phyloP scores from a whole-genome alignment of 176 grass and related monocot species.

The Echinochloa phyllopogon region DNA sequence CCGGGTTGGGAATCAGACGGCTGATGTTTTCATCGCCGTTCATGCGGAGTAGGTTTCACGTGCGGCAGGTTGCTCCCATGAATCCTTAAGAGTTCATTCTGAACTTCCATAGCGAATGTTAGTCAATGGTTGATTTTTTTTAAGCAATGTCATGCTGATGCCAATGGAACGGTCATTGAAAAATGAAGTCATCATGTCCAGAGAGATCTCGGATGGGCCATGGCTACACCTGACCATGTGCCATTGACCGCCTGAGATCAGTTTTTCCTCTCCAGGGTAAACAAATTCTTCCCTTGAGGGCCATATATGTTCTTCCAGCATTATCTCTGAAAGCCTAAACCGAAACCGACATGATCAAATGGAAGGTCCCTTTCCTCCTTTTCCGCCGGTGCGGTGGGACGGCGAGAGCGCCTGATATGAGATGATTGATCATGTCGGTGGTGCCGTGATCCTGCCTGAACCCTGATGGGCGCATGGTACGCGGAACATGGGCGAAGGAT shows the following conservation, averaged over 20 bases:
- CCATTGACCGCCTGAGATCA: neutral
- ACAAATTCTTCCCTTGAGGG: neutral
- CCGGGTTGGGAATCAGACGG: neutral
- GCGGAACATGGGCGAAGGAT: neutral
- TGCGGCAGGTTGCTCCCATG: neutral
- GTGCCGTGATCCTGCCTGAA: neutral
- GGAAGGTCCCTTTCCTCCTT: constrained; percentile 7
- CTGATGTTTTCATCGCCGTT: neutral
- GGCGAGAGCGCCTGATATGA: neutral
- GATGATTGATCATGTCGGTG: neutral
- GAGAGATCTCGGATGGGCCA: no score
- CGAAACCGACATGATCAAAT: constrained; percentile 1
- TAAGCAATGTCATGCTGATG: neutral
- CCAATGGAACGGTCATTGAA: neutral
- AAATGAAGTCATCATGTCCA: neutral
- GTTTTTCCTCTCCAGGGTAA: neutral
- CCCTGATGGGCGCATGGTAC: neutral
- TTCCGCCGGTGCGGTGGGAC: neutral
- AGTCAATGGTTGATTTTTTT: neutral
- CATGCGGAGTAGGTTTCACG: neutral
- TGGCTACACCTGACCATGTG: constrained; percentile 1
- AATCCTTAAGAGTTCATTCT: neutral
- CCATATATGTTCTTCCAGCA: neutral
- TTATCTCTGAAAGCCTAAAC: neutral
- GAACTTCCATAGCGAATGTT: neutral